These are phyloP conservation scores for Jatropha multifida DNA, from an alignment of 441 rosid genomes.

Conservation along the genomic window DNA sequence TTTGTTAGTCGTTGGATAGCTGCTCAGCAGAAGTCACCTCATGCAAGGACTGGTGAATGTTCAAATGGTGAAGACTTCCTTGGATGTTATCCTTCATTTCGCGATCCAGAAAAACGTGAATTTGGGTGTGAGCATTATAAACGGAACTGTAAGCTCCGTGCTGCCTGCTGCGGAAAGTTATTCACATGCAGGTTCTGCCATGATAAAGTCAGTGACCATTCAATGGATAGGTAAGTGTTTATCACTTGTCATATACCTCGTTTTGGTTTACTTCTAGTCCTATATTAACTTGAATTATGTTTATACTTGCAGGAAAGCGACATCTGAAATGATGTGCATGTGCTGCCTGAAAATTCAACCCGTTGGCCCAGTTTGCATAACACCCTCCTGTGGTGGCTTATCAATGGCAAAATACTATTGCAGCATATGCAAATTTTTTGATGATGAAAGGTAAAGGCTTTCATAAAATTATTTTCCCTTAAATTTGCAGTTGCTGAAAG, in stretches of 20 bases:
- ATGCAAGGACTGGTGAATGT: slow-evolving; percentile 42
- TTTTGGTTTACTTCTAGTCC: slow-evolving; percentile 16
- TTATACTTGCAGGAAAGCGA: slow-evolving; percentile 63
- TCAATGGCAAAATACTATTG: slow-evolving; percentile 93
- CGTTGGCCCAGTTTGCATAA: slow-evolving; percentile 68
- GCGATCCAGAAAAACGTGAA: slow-evolving; percentile 56
- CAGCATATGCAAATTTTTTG: slow-evolving; percentile 86
- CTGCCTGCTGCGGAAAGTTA: slow-evolving; percentile 87
- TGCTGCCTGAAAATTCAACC: slow-evolving; percentile 81
- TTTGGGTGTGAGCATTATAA: slow-evolving; percentile 96
- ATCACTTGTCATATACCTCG: slow-evolving; percentile 7
- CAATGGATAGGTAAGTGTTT: slow-evolving; percentile 78
- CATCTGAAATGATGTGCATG: slow-evolving; percentile 99
- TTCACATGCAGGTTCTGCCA: slow-evolving; percentile 91
- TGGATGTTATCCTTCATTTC: slow-evolving; percentile 71
- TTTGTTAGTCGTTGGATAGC: slow-evolving; percentile 87
- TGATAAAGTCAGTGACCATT: slow-evolving; percentile 91
- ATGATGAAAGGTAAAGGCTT: slow-evolving; percentile 78
- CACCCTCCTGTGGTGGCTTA: slow-evolving; percentile 66
- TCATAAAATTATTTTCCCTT: neutral
- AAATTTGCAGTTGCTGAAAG: slow-evolving; percentile 1
- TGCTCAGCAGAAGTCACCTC: slow-evolving; percentile 67
- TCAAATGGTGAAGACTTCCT: slow-evolving; percentile 52
- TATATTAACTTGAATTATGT: slow-evolving; percentile 20
- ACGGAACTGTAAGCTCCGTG: slow-evolving; percentile 88